Conservation (phyloP, 495 filamentous ascomycete genomes). For the Emericellopsis terricola region DNA sequence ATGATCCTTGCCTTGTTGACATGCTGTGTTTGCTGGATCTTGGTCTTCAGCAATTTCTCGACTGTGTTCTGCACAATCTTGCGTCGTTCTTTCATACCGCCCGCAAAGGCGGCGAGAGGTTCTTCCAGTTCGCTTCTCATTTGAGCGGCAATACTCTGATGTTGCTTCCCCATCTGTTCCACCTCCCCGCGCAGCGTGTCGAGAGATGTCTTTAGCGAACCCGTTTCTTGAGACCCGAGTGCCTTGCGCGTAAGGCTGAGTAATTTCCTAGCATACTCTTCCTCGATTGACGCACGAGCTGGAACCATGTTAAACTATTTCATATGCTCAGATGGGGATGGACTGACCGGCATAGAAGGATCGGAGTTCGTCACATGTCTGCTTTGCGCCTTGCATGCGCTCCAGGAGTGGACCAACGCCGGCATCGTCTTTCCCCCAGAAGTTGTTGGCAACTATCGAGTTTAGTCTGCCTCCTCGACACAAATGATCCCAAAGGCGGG, state of each 20-base stretch:
- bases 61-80: conserved; percentile 90
- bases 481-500: not conserved
- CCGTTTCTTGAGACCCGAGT: conserved; percentile 74
- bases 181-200: conserved; percentile 79
- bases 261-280: conserved; percentile 92
- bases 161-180: conserved; percentile 87
- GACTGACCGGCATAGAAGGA: conserved; percentile 68
- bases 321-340: conserved; percentile 3
- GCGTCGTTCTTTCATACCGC: conserved; percentile 82
- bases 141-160: conserved; percentile 73
- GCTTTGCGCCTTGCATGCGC: conserved; percentile 91
- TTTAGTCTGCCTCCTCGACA: not conserved
- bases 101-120: conserved; percentile 76
- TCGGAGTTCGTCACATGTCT: conserved; percentile 87
- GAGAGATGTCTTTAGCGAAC: conserved; percentile 65
- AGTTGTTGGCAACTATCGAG: conserved; percentile 59
- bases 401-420: conserved; percentile 84
- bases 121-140: conserved; percentile 98
- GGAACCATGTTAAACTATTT: too few relatives aligned
- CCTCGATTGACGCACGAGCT: conserved; percentile 89
- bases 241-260: conserved; percentile 72
- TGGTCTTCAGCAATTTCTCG: conserved; percentile 83
- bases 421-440: conserved; percentile 99
- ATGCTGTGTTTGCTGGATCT: conserved; percentile 72
- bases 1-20: conserved; percentile 67